These are phyloP conservation scores for Liquidambar formosana DNA, from an alignment of 164 flowering plant genomes.

Conservation along the genomic window DNA sequence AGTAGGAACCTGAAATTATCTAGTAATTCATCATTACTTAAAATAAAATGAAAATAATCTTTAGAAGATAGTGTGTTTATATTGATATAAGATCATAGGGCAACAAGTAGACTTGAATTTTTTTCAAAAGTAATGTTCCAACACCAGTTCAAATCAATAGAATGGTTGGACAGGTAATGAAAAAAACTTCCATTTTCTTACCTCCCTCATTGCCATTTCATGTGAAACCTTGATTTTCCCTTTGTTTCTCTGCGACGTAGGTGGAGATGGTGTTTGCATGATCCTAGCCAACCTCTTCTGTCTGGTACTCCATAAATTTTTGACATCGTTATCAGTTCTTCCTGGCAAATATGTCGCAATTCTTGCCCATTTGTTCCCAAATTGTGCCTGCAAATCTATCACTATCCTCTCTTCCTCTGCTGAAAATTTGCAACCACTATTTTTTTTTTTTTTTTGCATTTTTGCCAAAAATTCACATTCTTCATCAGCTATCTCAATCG, in stretches of 20 bases:
- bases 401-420: constrained; percentile 61
- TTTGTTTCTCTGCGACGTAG: constrained; percentile 30
- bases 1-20: constrained; percentile 41
- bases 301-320: constrained; percentile 74
- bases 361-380: constrained; percentile 73
- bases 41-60: background rate
- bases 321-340: constrained; percentile 71
- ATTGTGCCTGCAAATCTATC: constrained; percentile 55
- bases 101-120: too few species aligned
- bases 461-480: too few species aligned
- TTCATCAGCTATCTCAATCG: too few species aligned
- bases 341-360: constrained; percentile 59
- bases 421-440: constrained; percentile 66
- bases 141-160: too few species aligned
- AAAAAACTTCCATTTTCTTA: too few species aligned
- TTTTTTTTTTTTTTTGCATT: too few species aligned
- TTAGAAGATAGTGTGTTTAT: too few species aligned
- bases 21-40: background rate
- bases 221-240: constrained; percentile 23
- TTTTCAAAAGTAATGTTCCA: too few species aligned
- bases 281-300: constrained; percentile 75
- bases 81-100: too few species aligned
- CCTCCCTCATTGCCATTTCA: constrained; percentile 38
- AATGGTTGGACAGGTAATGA: too few species aligned
- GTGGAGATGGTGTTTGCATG: constrained; percentile 37